A percentile compares a stretch with the other conserved stretches of the same genome.
These are phyloP conservation scores for Nemania sp. DNA, from an alignment of 2,329 filamentous ascomycete genomes.

Conservation along the genomic window DNA sequence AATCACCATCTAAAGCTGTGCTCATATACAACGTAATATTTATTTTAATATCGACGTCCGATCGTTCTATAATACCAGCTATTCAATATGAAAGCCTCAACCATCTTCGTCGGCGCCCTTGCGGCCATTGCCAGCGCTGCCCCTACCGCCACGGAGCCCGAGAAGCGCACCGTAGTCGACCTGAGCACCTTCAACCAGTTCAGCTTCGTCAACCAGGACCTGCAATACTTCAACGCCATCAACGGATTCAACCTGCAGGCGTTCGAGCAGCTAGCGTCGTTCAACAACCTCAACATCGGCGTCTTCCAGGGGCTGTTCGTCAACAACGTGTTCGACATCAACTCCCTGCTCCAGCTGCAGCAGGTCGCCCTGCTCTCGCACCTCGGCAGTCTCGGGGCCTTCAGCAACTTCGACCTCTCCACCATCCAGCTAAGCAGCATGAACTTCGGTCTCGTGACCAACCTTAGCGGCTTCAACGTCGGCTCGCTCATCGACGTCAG, in stretches of 20 bases:
- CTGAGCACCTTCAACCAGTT: slow-evolving; percentile 42
- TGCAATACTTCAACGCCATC: slow-evolving; percentile 42
- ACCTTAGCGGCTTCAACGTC: slow-evolving; percentile 41
- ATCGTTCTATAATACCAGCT: slow-evolving; percentile 28
- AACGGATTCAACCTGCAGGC: slow-evolving; percentile 38
- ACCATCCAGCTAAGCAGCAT: slow-evolving; percentile 48
- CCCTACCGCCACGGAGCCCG: slow-evolving; percentile 37
- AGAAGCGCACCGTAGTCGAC: slow-evolving; percentile 38
- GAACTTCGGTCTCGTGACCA: slow-evolving; percentile 46
- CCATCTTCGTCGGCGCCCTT: slow-evolving; percentile 49
- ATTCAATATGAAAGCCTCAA: slow-evolving; percentile 54
- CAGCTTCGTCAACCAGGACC: slow-evolving; percentile 42
- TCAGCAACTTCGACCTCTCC: slow-evolving; percentile 52
- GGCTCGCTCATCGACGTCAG: slow-evolving; percentile 37
- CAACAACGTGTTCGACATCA: slow-evolving; percentile 52
- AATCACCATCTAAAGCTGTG: slow-evolving; percentile 46
- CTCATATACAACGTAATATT: slow-evolving; percentile 45
- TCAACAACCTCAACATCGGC: slow-evolving; percentile 41
- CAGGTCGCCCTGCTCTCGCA: slow-evolving; percentile 38
- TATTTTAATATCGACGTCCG: slow-evolving; percentile 40
- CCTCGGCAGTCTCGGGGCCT: slow-evolving; percentile 46
- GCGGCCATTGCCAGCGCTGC: slow-evolving; percentile 50
- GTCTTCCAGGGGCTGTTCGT: slow-evolving; percentile 46
- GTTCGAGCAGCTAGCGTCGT: slow-evolving; percentile 43
- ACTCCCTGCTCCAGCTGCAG: slow-evolving; percentile 48